These are phyloP conservation scores for Chondrostereum purpureum DNA, from an alignment of 1,284 basidiomycete species.

Conservation along the genomic window DNA sequence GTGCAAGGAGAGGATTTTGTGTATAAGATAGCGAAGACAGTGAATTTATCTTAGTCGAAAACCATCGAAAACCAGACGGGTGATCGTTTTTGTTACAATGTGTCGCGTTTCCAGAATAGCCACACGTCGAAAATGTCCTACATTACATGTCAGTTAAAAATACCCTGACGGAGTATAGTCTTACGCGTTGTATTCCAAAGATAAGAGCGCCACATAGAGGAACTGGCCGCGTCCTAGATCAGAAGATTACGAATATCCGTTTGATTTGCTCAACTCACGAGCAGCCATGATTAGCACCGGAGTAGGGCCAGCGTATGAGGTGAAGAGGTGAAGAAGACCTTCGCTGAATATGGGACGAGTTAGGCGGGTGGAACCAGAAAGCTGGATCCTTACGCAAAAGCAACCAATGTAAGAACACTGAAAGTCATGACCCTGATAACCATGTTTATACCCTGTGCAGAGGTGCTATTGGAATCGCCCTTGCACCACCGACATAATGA, in stretches of 20 bases:
- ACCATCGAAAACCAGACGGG: no score
- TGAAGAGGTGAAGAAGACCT: slow-evolving; percentile 11
- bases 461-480: slow-evolving; percentile 12
- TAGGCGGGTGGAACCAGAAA: neutral
- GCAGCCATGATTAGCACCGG: slow-evolving; percentile 9
- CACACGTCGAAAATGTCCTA: slow-evolving; percentile 13
- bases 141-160: neutral
- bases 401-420: slow-evolving; percentile 17
- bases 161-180: neutral
- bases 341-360: no score
- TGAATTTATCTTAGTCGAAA: no score
- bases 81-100: no score
- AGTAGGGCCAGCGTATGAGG: slow-evolving; percentile 1
- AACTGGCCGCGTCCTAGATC: no score
- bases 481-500: slow-evolving; percentile 14
- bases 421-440: slow-evolving; percentile 23
- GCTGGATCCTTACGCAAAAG: slow-evolving; percentile 10
- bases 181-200: slow-evolving; percentile 12
- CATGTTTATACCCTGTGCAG: slow-evolving; percentile 18
- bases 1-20: no score
- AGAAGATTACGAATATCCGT: no score
- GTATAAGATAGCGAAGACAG: no score
- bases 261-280: slow-evolving; percentile 7
- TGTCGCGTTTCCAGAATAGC: slow-evolving; percentile 6
- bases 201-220: slow-evolving; percentile 10